These are phyloP conservation scores for Fusarium annulatum DNA, from an alignment of 2,329 filamentous ascomycete species.

Conservation along the genomic window DNA sequence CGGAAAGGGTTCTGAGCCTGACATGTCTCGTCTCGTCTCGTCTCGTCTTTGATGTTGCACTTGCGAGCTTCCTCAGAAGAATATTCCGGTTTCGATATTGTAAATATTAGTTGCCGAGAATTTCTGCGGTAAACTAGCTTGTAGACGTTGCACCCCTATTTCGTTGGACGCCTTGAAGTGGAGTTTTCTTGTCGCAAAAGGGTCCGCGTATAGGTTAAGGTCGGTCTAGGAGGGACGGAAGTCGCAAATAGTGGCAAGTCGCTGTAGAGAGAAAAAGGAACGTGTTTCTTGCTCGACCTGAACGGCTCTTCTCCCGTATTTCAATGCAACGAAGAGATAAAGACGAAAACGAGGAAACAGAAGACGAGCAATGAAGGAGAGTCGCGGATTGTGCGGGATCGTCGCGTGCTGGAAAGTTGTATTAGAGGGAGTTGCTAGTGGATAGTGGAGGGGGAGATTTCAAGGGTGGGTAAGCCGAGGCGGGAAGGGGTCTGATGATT, in stretches of 20 bases:
- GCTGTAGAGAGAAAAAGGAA: slow-evolving; percentile 13
- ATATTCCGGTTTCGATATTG: background rate
- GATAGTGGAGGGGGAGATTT: slow-evolving; percentile 13
- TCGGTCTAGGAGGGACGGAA: background rate
- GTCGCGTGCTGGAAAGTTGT: slow-evolving; percentile 27
- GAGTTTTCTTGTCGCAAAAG: slow-evolving; percentile 19
- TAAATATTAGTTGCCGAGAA: background rate
- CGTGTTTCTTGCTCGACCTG: background rate
- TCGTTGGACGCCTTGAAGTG: slow-evolving; percentile 15
- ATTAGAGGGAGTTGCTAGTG: slow-evolving; percentile 22
- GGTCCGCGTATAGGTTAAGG: background rate
- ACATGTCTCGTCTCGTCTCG: slow-evolving; percentile 51
- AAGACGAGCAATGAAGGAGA: background rate
- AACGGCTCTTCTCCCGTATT: background rate
- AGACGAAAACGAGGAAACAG: background rate
- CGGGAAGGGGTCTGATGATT: slow-evolving; percentile 19
- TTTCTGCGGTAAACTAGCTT: background rate
- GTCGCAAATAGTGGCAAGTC: background rate
- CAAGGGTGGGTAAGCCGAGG: slow-evolving; percentile 28
- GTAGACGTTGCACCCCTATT: slow-evolving; percentile 33
- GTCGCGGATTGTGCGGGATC: slow-evolving; percentile 37
- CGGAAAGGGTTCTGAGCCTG: slow-evolving; percentile 65
- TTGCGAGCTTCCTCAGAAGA: background rate
- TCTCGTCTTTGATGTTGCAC: background rate
- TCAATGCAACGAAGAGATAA: background rate